Evolutionary conservation across 768 basidiomycete genomes (phyloP).

Genomic region (Boletus reticulatus): DNA sequence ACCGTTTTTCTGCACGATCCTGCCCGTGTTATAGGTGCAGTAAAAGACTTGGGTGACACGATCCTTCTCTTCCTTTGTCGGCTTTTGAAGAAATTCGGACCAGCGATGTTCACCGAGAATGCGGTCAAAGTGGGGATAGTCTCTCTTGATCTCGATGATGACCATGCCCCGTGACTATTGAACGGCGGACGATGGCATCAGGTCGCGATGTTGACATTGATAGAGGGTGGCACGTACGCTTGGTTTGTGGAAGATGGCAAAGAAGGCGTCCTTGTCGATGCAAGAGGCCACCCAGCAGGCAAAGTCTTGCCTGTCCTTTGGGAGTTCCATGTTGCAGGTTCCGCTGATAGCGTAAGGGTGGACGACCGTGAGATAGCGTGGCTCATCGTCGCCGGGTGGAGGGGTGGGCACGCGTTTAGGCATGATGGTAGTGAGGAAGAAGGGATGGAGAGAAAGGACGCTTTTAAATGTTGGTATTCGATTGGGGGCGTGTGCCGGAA

Average conservation of each 20-base stretch:
- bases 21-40: conserved; percentile 36
- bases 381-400: conserved; percentile 43
- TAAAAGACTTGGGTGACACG: conserved; percentile 38
- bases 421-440: conserved; percentile 25
- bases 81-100: conserved; percentile 36
- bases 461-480: neutral
- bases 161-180: conserved; percentile 43
- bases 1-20: conserved; percentile 47
- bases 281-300: conserved; percentile 45
- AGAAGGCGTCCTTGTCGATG: conserved; percentile 33
- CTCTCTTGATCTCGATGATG: conserved; percentile 40
- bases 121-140: conserved; percentile 29
- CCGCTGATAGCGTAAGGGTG: conserved; percentile 40
- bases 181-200: neutral
- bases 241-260: conserved; percentile 45
- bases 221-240: conserved; percentile 32
- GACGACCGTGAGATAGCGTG: conserved; percentile 43
- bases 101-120: conserved; percentile 45
- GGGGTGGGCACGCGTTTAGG: conserved; percentile 43
- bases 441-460: neutral
- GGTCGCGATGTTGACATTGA: neutral
- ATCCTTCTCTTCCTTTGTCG: conserved; percentile 28
- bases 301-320: conserved; percentile 36
- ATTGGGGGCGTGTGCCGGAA: neutral
- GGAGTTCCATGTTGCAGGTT: conserved; percentile 40